phyloP scores from a whole-genome alignment of 2,329 filamentous ascomycete species.

The Beauveria pseudobassiana region DNA sequence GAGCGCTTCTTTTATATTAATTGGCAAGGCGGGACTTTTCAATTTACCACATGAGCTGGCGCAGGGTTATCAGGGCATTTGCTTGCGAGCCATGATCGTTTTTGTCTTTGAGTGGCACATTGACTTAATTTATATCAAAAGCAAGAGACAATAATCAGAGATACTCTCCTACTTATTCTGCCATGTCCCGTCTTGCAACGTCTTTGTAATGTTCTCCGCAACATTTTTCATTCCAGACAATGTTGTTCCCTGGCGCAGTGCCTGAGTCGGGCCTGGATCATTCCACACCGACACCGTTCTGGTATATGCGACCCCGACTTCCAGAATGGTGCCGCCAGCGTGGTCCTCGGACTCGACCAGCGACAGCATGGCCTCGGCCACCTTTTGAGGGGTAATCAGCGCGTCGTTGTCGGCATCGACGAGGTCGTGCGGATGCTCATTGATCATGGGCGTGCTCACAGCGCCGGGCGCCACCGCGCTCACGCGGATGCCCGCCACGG shows the following conservation, averaged over 20 bases:
- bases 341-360: constrained; percentile 27
- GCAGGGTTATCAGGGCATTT: not conserved
- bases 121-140: too few relatives aligned
- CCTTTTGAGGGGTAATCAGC: constrained; percentile 35
- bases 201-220: not conserved
- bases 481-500: constrained; percentile 28
- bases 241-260: constrained; percentile 19
- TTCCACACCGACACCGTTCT: constrained; percentile 27
- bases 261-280: constrained; percentile 30
- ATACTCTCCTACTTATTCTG: not conserved
- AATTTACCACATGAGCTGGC: not conserved
- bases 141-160: too few relatives aligned
- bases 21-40: not conserved
- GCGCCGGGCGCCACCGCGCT: constrained; percentile 37
- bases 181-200: not conserved
- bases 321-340: constrained; percentile 33
- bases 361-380: constrained; percentile 36
- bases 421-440: constrained; percentile 31
- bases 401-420: constrained; percentile 26
- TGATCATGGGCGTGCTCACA: constrained; percentile 38
- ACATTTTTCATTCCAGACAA: constrained; percentile 19
- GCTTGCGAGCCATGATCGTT: not conserved
- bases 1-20: not conserved
- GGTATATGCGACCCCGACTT: constrained; percentile 27
- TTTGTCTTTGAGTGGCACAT: not conserved